A percentile compares a stretch with the other conserved stretches of the same genome.
phyloP scores from a whole-genome alignment of 1,284 basidiomycete genomes.

The Ceratobasidium sp. region DNA sequence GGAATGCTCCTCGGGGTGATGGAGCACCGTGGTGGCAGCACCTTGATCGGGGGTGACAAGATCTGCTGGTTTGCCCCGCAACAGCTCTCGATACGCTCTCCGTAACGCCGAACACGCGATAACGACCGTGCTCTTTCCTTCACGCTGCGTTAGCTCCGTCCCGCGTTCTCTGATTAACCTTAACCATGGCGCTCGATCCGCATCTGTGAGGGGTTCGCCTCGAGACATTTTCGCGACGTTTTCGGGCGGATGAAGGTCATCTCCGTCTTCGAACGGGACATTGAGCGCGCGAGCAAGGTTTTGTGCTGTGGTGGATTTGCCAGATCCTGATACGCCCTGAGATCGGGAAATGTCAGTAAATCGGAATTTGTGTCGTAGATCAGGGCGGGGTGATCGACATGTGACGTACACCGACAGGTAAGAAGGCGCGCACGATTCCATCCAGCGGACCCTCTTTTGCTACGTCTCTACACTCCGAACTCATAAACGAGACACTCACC shows the following conservation, averaged over 20 bases:
- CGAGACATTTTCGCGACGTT: slow-evolving; percentile 91
- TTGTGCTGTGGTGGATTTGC: slow-evolving; percentile 86
- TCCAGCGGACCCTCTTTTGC: too few species aligned
- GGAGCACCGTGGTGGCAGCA: slow-evolving; percentile 44
- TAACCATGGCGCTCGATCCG: slow-evolving; percentile 89
- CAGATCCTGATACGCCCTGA: slow-evolving; percentile 80
- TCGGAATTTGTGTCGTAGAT: not conserved
- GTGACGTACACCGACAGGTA: too few species aligned
- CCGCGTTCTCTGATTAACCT: slow-evolving; percentile 72
- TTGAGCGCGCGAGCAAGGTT: slow-evolving; percentile 67
- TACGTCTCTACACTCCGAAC: too few species aligned
- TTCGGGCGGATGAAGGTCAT: slow-evolving; percentile 81
- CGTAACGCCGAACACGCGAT: slow-evolving; percentile 91
- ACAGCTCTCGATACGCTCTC: slow-evolving; percentile 78
- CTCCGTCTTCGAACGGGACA: slow-evolving; percentile 87
- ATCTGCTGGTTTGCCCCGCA: slow-evolving; percentile 62
- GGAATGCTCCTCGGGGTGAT: slow-evolving; percentile 43
- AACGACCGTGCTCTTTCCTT: slow-evolving; percentile 57
- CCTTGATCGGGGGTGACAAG: slow-evolving; percentile 48
- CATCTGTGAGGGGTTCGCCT: slow-evolving; percentile 81
- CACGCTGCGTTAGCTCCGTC: slow-evolving; percentile 53
- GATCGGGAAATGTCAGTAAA: too few species aligned
- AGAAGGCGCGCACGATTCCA: too few species aligned
- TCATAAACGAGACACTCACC: slow-evolving; percentile 49
- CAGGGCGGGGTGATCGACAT: not conserved